Evolutionary conservation across 352 stramenopile species (phyloP).

Genomic region (Pilasporangium apinafurcum): DNA sequence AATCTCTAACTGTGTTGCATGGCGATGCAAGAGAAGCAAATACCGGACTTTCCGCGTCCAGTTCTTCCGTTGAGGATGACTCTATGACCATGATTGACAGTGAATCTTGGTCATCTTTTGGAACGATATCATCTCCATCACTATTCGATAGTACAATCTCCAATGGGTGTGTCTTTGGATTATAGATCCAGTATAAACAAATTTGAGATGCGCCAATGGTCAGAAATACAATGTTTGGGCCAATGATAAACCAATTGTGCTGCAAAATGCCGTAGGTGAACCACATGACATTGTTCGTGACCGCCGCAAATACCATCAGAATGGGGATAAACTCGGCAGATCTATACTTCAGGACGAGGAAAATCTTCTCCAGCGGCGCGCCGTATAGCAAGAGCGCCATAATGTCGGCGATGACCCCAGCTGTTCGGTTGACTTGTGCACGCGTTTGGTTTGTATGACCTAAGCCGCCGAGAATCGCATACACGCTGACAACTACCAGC

Average conservation of each 20-base stretch:
- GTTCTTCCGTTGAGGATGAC: too few species aligned
- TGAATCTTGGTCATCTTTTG: too few species aligned
- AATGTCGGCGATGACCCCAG: slow-evolving; percentile 26
- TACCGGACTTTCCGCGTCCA: too few species aligned
- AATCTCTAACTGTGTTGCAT: too few species aligned
- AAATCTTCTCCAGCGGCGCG: slow-evolving; percentile 27
- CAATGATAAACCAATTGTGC: slow-evolving; percentile 45
- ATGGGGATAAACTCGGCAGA: slow-evolving; percentile 40
- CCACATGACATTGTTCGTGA: slow-evolving; percentile 40
- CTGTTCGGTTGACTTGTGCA: slow-evolving; percentile 15
- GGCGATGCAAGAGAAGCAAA: too few species aligned
- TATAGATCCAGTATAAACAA: slow-evolving; percentile 35
- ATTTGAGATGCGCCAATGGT: slow-evolving; percentile 23
- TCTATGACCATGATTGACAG: too few species aligned
- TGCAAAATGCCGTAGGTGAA: slow-evolving; percentile 34
- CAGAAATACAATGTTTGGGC: slow-evolving; percentile 31
- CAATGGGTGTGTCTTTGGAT: too few species aligned
- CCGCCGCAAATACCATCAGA: slow-evolving; percentile 29
- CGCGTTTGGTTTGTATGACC: slow-evolving; percentile 15
- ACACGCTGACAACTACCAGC: slow-evolving; percentile 1
- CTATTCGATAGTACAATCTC: too few species aligned
- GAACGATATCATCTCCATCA: too few species aligned
- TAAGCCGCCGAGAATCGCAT: neutral
- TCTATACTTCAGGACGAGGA: slow-evolving; percentile 31
- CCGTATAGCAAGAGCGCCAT: slow-evolving; percentile 27